These are phyloP conservation scores for Coniochaeta sp. DNA, from an alignment of 2,329 filamentous ascomycete species.

Conservation along the genomic window DNA sequence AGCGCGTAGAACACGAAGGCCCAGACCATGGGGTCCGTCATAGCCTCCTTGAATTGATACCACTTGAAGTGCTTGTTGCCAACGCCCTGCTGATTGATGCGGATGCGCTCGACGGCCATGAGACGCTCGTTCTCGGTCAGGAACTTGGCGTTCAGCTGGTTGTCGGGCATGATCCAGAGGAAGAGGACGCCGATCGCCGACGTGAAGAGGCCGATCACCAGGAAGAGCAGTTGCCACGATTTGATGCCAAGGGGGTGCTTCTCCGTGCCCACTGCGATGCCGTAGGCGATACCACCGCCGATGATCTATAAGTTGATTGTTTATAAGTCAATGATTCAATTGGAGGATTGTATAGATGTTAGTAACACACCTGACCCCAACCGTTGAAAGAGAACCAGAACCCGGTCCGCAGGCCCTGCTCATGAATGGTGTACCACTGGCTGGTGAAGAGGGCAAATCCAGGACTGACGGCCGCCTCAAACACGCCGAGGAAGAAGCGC, in stretches of 20 bases:
- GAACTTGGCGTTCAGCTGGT: constrained; percentile 29
- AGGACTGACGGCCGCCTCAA: constrained; percentile 61
- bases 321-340: not conserved
- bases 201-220: constrained; percentile 45
- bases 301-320: constrained; percentile 11
- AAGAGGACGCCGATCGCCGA: constrained; percentile 38
- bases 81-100: constrained; percentile 60
- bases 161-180: constrained; percentile 38
- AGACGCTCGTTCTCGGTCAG: constrained; percentile 53
- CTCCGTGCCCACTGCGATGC: constrained; percentile 40
- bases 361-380: constrained; percentile 23
- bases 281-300: constrained; percentile 31
- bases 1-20: constrained; percentile 24
- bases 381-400: constrained; percentile 60
- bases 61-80: constrained; percentile 60
- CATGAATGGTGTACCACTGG: constrained; percentile 64
- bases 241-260: constrained; percentile 35
- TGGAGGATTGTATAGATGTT: too few species aligned
- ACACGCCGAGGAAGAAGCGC: constrained; percentile 60
- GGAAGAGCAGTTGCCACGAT: constrained; percentile 58
- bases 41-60: constrained; percentile 45
- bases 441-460: constrained; percentile 60
- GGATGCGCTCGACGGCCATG: constrained; percentile 44
- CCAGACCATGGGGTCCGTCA: constrained; percentile 29
- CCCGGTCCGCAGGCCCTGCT: constrained; percentile 54